Evolutionary conservation across 2,329 filamentous ascomycete genomes (phyloP).

Genomic region (Fusarium sambucinum): DNA sequence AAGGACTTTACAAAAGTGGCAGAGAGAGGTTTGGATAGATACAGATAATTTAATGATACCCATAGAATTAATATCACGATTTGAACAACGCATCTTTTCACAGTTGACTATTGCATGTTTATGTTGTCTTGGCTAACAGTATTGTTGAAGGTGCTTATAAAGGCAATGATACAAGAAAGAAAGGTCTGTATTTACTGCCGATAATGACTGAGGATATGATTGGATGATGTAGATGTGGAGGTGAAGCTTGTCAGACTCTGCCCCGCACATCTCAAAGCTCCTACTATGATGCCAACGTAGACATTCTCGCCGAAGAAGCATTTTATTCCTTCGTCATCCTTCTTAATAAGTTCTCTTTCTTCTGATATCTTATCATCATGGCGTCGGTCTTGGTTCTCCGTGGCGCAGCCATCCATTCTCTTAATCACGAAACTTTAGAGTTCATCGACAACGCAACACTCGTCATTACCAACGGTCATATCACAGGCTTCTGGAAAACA

Average conservation of each 20-base stretch:
- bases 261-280: background rate
- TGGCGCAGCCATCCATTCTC: conserved; percentile 12
- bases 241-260: background rate
- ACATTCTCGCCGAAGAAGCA: background rate
- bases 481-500: conserved; percentile 15
- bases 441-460: conserved; percentile 8
- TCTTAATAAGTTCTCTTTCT: background rate
- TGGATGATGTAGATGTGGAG: background rate
- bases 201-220: background rate
- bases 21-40: conserved; percentile 17
- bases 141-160: background rate
- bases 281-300: too few relatives aligned
- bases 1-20: conserved; percentile 39
- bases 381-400: background rate
- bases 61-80: background rate
- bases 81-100: background rate
- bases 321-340: background rate
- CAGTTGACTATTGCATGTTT: background rate
- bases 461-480: background rate
- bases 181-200: background rate
- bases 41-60: background rate
- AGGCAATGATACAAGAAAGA: too few relatives aligned
- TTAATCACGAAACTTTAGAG: background rate
- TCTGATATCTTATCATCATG: background rate
- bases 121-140: background rate